These are phyloP conservation scores for Microthlaspi erraticum DNA, from an alignment of 345 rosid species.

Conservation along the genomic window DNA sequence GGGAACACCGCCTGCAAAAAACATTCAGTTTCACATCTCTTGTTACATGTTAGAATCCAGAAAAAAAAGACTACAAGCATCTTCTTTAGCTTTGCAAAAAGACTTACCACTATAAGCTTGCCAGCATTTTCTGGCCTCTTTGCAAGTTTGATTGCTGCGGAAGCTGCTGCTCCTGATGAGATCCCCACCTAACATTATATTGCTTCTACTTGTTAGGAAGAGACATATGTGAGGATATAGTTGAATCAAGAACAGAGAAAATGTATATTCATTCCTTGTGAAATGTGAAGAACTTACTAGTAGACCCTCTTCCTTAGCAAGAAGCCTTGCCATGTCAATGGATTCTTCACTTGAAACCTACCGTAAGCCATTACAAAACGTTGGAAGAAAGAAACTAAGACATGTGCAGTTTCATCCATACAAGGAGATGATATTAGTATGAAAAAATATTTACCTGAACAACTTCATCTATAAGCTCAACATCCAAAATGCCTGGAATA, in stretches of 20 bases:
- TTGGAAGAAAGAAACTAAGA: background rate
- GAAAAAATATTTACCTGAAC: conserved; percentile 60
- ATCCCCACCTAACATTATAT: conserved; percentile 70
- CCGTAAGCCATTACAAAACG: background rate
- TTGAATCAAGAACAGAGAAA: too few species aligned
- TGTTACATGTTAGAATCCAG: too few species aligned
- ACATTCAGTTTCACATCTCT: background rate
- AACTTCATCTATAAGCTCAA: conserved; percentile 72
- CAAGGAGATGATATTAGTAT: background rate
- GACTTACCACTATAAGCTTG: conserved; percentile 83
- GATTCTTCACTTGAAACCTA: conserved; percentile 86
- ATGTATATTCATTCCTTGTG: background rate
- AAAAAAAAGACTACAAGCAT: background rate
- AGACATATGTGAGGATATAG: too few species aligned
- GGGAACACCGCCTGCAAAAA: conserved; percentile 71
- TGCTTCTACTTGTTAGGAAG: background rate
- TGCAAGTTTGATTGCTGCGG: conserved; percentile 80
- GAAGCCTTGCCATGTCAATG: conserved; percentile 75
- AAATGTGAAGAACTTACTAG: conserved; percentile 55
- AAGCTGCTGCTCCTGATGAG: conserved; percentile 88
- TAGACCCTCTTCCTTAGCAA: conserved; percentile 84
- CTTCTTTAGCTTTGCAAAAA: conserved; percentile 2
- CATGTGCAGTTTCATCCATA: background rate
- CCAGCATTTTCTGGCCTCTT: conserved; percentile 87
- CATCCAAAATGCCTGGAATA: conserved; percentile 81